These are phyloP conservation scores for Pseudozyma pruni DNA, from an alignment of 1,284 basidiomycete species.

Conservation along the genomic window DNA sequence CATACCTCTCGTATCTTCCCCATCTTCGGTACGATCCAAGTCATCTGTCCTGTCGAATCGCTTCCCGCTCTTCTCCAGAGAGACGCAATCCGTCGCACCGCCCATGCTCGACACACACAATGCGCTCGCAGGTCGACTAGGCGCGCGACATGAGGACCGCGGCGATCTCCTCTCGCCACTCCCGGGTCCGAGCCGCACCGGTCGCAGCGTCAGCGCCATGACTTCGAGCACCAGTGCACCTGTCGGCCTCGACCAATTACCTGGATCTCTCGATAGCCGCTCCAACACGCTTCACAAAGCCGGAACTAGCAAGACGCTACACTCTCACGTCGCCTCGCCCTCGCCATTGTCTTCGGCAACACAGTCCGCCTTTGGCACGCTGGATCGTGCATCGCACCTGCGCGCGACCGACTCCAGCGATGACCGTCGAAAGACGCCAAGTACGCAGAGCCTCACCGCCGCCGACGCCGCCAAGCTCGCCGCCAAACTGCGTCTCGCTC, in stretches of 20 bases:
- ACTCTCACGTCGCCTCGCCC: conserved; percentile 14
- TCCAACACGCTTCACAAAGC: conserved; percentile 17
- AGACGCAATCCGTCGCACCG: conserved; percentile 44
- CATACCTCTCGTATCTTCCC: conserved; percentile 35
- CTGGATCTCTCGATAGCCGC: conserved; percentile 15
- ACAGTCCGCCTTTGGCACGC: conserved; percentile 11
- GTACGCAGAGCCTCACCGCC: conserved; percentile 55
- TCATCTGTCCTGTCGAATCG: conserved; percentile 44
- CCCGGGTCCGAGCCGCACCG: conserved; percentile 23
- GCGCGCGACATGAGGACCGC: conserved; percentile 49
- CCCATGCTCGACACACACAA: conserved; percentile 61
- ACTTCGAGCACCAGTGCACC: conserved; percentile 43
- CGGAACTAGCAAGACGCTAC: conserved; percentile 14
- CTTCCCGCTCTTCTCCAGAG: conserved; percentile 37
- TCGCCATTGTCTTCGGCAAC: conserved; percentile 29
- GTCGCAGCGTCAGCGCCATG: conserved; percentile 30
- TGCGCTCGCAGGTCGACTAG: conserved; percentile 52
- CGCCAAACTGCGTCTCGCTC: conserved; percentile 54
- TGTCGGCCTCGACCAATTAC: conserved; percentile 30
- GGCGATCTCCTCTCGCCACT: conserved; percentile 34
- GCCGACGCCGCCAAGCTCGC: conserved; percentile 60
- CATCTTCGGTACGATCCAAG: conserved; percentile 50
- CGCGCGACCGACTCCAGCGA: conserved; percentile 10
- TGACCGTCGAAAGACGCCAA: conserved; percentile 38
- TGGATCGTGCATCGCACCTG: conserved; percentile 9